phyloP scores from a whole-genome alignment of 371 early-diverging fungal species.

The Rhizomucor pusillus region DNA sequence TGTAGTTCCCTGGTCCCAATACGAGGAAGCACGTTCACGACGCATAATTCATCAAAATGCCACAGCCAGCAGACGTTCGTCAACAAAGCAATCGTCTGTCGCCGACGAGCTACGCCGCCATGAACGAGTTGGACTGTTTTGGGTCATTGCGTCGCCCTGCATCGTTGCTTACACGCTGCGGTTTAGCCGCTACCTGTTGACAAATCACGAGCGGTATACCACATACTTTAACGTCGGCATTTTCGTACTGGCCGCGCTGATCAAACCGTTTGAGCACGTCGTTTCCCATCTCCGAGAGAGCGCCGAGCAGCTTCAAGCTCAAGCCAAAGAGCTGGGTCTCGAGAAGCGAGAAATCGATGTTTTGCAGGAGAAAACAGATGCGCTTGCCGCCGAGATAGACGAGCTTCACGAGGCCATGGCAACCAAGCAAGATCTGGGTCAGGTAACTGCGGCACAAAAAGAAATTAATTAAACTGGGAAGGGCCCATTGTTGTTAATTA shows the following conservation, averaged over 20 bases:
- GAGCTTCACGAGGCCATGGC: conserved; percentile 45
- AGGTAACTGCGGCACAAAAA: conserved; percentile 19
- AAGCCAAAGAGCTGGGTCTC: conserved; percentile 40
- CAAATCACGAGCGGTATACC: conserved; percentile 56
- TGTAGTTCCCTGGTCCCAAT: conserved; percentile 61
- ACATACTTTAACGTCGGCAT: conserved; percentile 58
- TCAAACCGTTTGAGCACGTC: conserved; percentile 54
- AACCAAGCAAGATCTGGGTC: conserved; percentile 46
- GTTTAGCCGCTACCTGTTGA: conserved; percentile 51
- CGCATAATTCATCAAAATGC: conserved; percentile 27
- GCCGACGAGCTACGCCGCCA: conserved; percentile 49
- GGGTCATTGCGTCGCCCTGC: conserved; percentile 58
- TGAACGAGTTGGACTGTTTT: conserved; percentile 51
- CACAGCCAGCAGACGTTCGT: conserved; percentile 6
- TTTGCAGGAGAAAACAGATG: conserved; percentile 39
- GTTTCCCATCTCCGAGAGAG: conserved; percentile 48
- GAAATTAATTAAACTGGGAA: background rate
- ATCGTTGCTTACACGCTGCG: conserved; percentile 60
- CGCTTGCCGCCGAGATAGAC: conserved; percentile 44
- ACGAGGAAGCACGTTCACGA: conserved; percentile 51
- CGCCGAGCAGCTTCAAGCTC: conserved; percentile 52
- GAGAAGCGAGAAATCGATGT: conserved; percentile 26
- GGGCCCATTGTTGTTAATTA: background rate
- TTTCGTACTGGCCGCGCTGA: conserved; percentile 58
- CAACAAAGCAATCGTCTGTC: conserved; percentile 25